Conservation (phyloP, 495 filamentous ascomycete genomes). For the Penicillium dipodomyicola region DNA sequence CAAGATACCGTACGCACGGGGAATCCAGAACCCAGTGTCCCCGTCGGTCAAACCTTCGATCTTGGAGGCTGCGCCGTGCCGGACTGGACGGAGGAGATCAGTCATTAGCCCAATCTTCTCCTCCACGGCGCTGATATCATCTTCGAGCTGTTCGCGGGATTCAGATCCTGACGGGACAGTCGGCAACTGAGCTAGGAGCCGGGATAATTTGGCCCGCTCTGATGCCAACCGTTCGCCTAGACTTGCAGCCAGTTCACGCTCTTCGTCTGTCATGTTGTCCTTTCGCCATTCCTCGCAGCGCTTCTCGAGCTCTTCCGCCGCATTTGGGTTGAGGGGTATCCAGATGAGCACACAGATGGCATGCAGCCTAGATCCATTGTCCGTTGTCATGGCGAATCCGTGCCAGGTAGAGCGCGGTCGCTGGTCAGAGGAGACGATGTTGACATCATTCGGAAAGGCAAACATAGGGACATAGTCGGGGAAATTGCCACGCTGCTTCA, state of each 20-base stretch:
- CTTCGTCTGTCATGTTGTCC: constrained; percentile 93
- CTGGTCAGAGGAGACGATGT: constrained; percentile 93
- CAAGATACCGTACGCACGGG: constrained; percentile 88
- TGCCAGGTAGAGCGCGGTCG: constrained; percentile 94
- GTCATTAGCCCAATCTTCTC: constrained; percentile 98
- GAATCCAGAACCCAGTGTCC: constrained; percentile 95
- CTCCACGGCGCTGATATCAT: constrained; percentile 91
- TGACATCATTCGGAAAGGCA: constrained; percentile 96
- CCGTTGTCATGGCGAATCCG: constrained; percentile 95
- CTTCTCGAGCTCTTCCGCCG: constrained; percentile 84
- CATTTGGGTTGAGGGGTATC: constrained; percentile 78
- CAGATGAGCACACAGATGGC: constrained; percentile 90
- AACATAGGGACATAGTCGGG: constrained; percentile 99
- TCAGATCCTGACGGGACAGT: constrained; percentile 74
- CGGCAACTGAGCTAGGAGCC: constrained; percentile 78
- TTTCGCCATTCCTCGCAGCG: constrained; percentile 92
- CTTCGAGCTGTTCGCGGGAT: constrained; percentile 79
- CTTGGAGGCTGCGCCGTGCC: constrained; percentile 92
- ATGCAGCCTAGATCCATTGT: constrained; percentile 86
- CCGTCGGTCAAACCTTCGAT: constrained; percentile 96
- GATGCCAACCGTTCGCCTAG: constrained; percentile 85
- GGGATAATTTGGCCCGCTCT: constrained; percentile 86
- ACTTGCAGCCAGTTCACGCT: constrained; percentile 89
- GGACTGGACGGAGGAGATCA: constrained; percentile 85
- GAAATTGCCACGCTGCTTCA: constrained; percentile 78